These are phyloP conservation scores for Aspergillus baeticus DNA, from an alignment of 495 filamentous ascomycete genomes.

Conservation along the genomic window DNA sequence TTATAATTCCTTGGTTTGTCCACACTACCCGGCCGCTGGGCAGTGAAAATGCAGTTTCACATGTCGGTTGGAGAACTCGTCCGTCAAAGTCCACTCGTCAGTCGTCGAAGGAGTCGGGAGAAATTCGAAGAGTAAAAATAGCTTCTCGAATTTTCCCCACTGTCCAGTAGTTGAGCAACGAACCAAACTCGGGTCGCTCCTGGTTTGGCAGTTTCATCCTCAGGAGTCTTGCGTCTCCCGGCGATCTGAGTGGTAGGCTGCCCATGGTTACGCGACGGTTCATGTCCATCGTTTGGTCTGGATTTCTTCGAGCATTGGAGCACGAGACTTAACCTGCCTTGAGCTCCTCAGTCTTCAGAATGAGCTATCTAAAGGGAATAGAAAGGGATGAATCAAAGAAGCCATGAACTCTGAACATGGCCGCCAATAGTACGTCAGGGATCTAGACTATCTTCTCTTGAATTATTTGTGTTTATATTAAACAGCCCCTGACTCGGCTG, in stretches of 20 bases:
- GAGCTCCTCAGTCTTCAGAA: too few relatives aligned
- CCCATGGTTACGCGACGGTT: not conserved
- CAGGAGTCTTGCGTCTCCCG: not conserved
- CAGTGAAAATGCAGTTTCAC: not conserved
- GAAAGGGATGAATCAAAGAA: not conserved
- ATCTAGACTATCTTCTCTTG: not conserved
- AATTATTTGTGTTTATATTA: constrained; percentile 8
- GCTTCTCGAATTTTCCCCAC: not conserved
- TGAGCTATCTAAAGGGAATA: not conserved
- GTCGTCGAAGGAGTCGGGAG: constrained; percentile 5
- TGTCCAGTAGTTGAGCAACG: not conserved
- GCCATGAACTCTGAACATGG: not conserved
- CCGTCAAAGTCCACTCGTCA: not conserved
- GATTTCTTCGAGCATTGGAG: not conserved
- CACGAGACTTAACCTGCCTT: not conserved
- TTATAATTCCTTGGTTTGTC: not conserved
- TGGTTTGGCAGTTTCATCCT: constrained; percentile 1
- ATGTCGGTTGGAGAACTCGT: not conserved
- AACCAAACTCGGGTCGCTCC: not conserved
- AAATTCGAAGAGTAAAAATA: constrained; percentile 7
- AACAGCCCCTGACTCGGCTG: constrained; percentile 1
- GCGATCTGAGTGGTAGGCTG: not conserved
- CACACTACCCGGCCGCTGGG: not conserved
- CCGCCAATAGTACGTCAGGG: not conserved
- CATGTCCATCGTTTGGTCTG: constrained; percentile 4